A percentile compares a stretch with the other conserved stretches of the same genome.
phyloP scores from a whole-genome alignment of 768 basidiomycete genomes.

The Scleroderma bovista region DNA sequence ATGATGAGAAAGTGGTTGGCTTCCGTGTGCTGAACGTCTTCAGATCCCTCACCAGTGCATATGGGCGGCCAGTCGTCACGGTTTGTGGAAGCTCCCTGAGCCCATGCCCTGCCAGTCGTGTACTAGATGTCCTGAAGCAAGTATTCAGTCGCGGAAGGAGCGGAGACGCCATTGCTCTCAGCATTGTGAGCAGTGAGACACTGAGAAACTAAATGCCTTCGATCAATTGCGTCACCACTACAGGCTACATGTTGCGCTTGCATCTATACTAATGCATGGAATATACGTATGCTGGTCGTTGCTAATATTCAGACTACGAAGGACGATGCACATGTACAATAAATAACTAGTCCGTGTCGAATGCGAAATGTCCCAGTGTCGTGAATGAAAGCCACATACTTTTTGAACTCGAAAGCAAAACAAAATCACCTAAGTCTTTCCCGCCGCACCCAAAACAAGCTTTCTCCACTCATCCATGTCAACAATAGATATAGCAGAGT shows the following conservation, averaged over 20 bases:
- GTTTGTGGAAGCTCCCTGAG: not conserved
- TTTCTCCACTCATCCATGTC: conserved; percentile 11
- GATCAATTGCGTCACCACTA: no score
- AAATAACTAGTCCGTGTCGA: not conserved
- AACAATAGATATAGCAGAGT: conserved; percentile 7
- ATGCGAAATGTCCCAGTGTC: not conserved
- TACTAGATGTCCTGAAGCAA: conserved; percentile 11
- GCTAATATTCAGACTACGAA: no score
- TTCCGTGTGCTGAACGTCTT: not conserved
- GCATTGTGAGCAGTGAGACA: not conserved
- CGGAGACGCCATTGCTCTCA: conserved; percentile 5
- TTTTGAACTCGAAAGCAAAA: not conserved
- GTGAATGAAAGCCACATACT: not conserved
- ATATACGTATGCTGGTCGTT: not conserved
- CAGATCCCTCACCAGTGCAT: not conserved
- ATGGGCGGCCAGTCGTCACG: not conserved
- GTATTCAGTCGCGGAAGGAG: conserved; percentile 9
- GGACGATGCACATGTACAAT: no score
- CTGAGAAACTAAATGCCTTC: no score
- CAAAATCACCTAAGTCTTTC: not conserved
- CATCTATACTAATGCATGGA: not conserved
- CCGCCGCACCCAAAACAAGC: conserved; percentile 11
- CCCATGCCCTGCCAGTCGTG: conserved; percentile 1
- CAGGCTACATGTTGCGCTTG: not conserved
- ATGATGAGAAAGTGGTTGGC: not conserved